phyloP scores from a whole-genome alignment of 148 eudicot species.

The Silene uniflora region DNA sequence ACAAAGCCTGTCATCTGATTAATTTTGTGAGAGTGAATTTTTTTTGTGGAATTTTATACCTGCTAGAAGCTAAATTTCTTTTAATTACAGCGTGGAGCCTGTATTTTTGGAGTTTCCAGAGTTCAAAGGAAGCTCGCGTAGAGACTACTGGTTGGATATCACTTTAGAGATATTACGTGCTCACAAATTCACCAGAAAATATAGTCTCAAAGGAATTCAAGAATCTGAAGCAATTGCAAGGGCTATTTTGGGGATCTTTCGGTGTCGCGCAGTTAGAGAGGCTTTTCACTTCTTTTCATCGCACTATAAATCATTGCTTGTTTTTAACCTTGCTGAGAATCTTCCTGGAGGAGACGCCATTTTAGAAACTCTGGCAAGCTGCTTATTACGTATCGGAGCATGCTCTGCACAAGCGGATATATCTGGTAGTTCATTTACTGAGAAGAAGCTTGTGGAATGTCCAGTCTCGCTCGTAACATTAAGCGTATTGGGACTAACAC shows the following conservation, averaged over 20 bases:
- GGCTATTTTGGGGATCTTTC: constrained; percentile 63
- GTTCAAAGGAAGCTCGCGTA: constrained; percentile 73
- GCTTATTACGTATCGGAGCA: constrained; percentile 40
- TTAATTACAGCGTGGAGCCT: constrained; percentile 63
- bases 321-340: constrained; percentile 80
- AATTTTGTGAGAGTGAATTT: neutral
- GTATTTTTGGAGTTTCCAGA: constrained; percentile 82
- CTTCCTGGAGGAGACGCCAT: constrained; percentile 78
- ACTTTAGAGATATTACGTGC: constrained; percentile 61
- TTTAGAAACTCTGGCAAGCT: constrained; percentile 59
- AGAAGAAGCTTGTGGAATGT: constrained; percentile 23
- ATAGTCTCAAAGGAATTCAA: constrained; percentile 51
- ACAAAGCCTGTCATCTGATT: neutral
- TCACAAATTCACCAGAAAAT: constrained; percentile 61
- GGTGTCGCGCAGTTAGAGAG: constrained; percentile 80
- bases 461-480: constrained; percentile 56
- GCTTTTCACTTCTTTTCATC: constrained; percentile 56
- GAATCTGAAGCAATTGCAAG: constrained; percentile 74
- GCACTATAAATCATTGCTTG: constrained; percentile 59
- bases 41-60: neutral
- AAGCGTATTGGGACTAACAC: constrained; percentile 39
- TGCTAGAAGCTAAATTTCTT: neutral
- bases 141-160: constrained; percentile 88
- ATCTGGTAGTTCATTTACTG: constrained; percentile 30
- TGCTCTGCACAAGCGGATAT: constrained; percentile 32